phyloP scores from a whole-genome alignment of 768 basidiomycete genomes.

The Termitomyces bulborhizus region DNA sequence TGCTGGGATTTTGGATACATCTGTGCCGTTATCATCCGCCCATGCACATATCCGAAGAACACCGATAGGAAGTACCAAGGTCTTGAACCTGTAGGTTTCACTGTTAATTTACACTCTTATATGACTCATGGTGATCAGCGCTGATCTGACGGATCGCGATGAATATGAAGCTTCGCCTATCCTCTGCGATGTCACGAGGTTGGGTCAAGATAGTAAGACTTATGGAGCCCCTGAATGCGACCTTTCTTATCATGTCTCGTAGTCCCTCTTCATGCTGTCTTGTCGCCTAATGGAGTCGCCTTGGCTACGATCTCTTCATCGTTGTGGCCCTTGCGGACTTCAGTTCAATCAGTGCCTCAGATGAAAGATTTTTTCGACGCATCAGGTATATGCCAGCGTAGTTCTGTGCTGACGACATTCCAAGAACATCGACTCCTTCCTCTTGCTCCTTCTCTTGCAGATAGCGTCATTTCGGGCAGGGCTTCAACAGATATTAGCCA shows the following conservation, averaged over 20 bases:
- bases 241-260: neutral
- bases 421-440: constrained; percentile 13
- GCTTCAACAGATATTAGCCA: constrained; percentile 60
- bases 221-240: neutral
- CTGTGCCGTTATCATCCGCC: constrained; percentile 31
- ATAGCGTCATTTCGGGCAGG: constrained; percentile 44
- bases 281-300: constrained; percentile 56
- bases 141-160: constrained; percentile 43
- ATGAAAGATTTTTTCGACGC: constrained; percentile 11
- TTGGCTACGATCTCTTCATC: constrained; percentile 49
- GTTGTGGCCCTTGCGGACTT: constrained; percentile 28
- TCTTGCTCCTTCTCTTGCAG: constrained; percentile 22
- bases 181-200: constrained; percentile 31
- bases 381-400: constrained; percentile 8
- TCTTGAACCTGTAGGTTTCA: constrained; percentile 48
- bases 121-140: constrained; percentile 28
- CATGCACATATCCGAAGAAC: constrained; percentile 29
- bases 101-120: neutral
- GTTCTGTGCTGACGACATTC: neutral
- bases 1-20: constrained; percentile 41
- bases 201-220: constrained; percentile 46
- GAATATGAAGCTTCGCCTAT: constrained; percentile 46
- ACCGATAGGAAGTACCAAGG: constrained; percentile 39
- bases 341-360: constrained; percentile 41
- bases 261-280: constrained; percentile 53